Conservation (phyloP, 1,139 yeast genomes). For the Suhomyces bribrorum region DNA sequence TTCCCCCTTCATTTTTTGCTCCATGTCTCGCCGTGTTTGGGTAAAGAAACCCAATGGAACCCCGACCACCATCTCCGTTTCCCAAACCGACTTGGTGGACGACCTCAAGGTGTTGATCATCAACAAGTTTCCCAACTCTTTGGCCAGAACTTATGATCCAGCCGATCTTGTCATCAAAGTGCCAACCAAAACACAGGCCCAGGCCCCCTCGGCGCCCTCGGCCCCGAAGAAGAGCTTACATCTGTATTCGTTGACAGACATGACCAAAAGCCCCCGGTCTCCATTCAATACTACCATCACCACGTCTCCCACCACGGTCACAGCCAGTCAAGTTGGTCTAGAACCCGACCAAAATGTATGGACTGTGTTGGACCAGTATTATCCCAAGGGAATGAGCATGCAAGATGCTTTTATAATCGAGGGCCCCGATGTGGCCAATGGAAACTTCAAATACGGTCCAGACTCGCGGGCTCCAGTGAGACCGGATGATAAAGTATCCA, state of each 20-base stretch:
- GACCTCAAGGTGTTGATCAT: slow-evolving; percentile 66
- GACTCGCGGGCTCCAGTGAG: not conserved
- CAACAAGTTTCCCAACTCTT: slow-evolving; percentile 66
- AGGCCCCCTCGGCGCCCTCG: slow-evolving; percentile 1
- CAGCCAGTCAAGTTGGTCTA: slow-evolving; percentile 30
- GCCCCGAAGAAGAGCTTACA: slow-evolving; percentile 5
- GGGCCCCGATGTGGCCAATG: slow-evolving; percentile 24
- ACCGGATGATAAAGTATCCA: not conserved
- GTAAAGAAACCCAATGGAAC: slow-evolving; percentile 56
- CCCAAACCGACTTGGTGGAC: slow-evolving; percentile 62
- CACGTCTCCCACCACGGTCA: slow-evolving; percentile 6
- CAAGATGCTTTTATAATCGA: slow-evolving; percentile 66
- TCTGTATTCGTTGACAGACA: slow-evolving; percentile 12
- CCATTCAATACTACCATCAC: slow-evolving; percentile 5
- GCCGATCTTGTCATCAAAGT: slow-evolving; percentile 59
- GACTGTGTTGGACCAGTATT: slow-evolving; percentile 58
- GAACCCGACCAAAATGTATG: slow-evolving; percentile 70
- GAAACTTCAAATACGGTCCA: not conserved
- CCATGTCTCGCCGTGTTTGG: slow-evolving; percentile 55
- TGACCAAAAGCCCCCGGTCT: slow-evolving; percentile 10
- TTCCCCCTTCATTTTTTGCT: not conserved
- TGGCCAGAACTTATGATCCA: slow-evolving; percentile 65
- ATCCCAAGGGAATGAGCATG: slow-evolving; percentile 70
- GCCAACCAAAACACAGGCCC: slow-evolving; percentile 2
- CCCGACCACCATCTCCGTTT: slow-evolving; percentile 67